Evolutionary conservation across 768 basidiomycete genomes (phyloP), one percentile per base, ranked within the genome.

Genomic region (Galerina marginata): DNA sequence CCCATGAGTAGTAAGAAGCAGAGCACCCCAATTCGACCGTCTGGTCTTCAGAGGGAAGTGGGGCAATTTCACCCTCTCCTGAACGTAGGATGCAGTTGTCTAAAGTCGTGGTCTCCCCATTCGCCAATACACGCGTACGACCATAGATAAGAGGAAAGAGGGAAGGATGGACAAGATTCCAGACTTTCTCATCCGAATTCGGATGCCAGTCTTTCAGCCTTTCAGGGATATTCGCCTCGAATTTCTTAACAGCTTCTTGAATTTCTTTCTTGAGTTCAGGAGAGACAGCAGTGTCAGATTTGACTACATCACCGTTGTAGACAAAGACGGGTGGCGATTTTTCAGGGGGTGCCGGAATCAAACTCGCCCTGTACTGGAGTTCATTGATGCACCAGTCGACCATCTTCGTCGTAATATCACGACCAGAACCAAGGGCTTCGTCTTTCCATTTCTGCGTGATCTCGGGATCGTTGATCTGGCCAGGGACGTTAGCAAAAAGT

Each of bases 111-210:
- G 39, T 57, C n/a, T 65, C 48, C 4, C 68, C 67, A 11, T 63
- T 54, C 6, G 46, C 33, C 9, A 74, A 56, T 25, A 72, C 60
- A 2, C 62, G 56, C 0, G 73, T 74, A 23, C 67, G 69, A 7
- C 72, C 76, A 55, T 81, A 80, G 6, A 76, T 69, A 1, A 81
- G 59, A 33, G 74, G 74, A 63, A 73, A 83, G 1, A 81, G 71
- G 1, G 80, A 78, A 42, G 81, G 81, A 54, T 83, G 79, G 0
- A 82, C 77, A 23, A 82, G 70, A 58, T 83, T 79, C 40, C 79
- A 75, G 0, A 83, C 82, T 52, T 76, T 75, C 6, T 71, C 66
- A 58, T 81, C 70, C 1, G 79, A 78, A 4, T 73, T 70, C 5
- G 81, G 81, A 62, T 82, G 81, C 81, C 81, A 83, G 64, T 83